These are phyloP conservation scores for Opeltia flavorubescens DNA, from an alignment of 495 filamentous ascomycete species.

Conservation along the genomic window DNA sequence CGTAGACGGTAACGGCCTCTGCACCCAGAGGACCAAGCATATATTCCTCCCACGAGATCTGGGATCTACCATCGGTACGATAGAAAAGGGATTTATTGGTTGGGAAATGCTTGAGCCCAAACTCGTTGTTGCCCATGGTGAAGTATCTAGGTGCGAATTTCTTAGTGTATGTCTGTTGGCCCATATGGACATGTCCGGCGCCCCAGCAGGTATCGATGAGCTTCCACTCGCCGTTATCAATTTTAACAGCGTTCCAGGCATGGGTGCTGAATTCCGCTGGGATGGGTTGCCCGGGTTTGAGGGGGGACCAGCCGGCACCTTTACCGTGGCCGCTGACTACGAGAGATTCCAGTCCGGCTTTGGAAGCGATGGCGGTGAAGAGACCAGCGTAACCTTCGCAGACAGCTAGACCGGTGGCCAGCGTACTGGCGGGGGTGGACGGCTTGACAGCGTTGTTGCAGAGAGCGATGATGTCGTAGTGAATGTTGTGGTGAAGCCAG, in stretches of 20 bases:
- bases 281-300: slow-evolving; percentile 37
- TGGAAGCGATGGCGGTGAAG: slow-evolving; percentile 56
- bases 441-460: slow-evolving; percentile 52
- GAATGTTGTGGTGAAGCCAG: slow-evolving; percentile 89
- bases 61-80: slow-evolving; percentile 40
- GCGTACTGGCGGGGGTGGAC: slow-evolving; percentile 51
- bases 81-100: slow-evolving; percentile 51
- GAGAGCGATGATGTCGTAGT: slow-evolving; percentile 67
- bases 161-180: slow-evolving; percentile 43
- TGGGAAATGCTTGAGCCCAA: slow-evolving; percentile 71
- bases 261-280: slow-evolving; percentile 51
- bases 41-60: slow-evolving; percentile 66
- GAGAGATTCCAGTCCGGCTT: slow-evolving; percentile 56
- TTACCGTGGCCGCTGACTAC: slow-evolving; percentile 75
- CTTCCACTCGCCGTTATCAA: slow-evolving; percentile 82
- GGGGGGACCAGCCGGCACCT: slow-evolving; percentile 54
- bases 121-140: slow-evolving; percentile 66
- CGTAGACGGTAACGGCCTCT: slow-evolving; percentile 37
- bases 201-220: slow-evolving; percentile 90
- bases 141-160: slow-evolving; percentile 59
- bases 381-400: slow-evolving; percentile 87
- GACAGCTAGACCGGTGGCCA: slow-evolving; percentile 66
- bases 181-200: slow-evolving; percentile 46
- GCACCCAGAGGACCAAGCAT: slow-evolving; percentile 38
- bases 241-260: slow-evolving; percentile 86